Base-by-base conservation (phyloP, 306 rosid genomes). In the Prinsepia uniflora region DNA sequence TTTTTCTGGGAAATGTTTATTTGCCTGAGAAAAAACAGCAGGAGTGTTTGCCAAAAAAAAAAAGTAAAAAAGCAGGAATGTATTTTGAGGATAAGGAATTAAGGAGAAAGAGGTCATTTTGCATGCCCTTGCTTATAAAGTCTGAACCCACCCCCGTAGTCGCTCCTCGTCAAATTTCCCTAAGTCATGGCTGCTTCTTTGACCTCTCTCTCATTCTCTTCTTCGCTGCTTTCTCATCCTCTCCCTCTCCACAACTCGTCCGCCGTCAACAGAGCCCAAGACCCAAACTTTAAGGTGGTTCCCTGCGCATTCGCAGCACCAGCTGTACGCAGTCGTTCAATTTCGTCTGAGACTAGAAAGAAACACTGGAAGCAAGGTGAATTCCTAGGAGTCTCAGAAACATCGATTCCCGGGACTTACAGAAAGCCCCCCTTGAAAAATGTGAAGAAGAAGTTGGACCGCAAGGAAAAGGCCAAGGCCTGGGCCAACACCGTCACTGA, bases 401-500 rank as follows among this genome's bases (percentile, higher is more conserved):
- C 80, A 10, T 73, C 83, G 15, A 13, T 55, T 8, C 76, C 79
- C 19, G 76, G 76, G 50, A 61, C 45, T 66, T 54, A 70, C 46
- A 87, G 73, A 87, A 95, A 49, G 45, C 12, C 59, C 6, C 92
- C 99, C 5, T 47, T 95, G 9, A 95, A 94, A 82, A 91, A 87
- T 59, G 20, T 95, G 39, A 95, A 95, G 88, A 91, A 85, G 81
- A 91, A 86, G 65, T 45, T 89, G 71, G 99, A 91, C 64, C 83
- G 82, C 11, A 89, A 85, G 73, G 59, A 73, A 65, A 55, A 82
- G 24, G 97, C 99, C 40, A 95, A 91, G 70, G 97, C 92, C 1
- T 95, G 96, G 99, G 97, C 65, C 77, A 87, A 74, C 79, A 95
- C 99, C 73, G 97, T 95, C 73, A 89, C 99, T 6, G 97, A 95